phyloP scores from a whole-genome alignment of 176 grass and related monocot genomes.

The Tuctoria greenei region DNA sequence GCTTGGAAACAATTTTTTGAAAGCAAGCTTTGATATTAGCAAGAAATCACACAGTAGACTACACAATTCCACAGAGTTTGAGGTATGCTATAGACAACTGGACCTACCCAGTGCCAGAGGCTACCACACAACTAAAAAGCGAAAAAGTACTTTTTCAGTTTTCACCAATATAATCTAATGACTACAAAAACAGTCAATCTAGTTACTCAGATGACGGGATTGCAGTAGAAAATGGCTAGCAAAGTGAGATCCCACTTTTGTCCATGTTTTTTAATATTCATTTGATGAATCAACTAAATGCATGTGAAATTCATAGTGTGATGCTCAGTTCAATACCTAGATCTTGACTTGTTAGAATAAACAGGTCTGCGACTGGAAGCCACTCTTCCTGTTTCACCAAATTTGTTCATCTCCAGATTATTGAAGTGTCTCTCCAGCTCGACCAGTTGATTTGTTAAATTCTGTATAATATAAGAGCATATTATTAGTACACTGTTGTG shows the following conservation, averaged over 20 bases:
- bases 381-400: constrained; percentile 65
- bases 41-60: not conserved
- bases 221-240: not conserved
- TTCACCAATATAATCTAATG: constrained; percentile 11
- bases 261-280: constrained; percentile 18
- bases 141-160: not conserved
- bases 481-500: constrained; percentile 15
- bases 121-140: not conserved
- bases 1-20: not conserved
- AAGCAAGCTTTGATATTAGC: not conserved
- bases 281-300: constrained; percentile 22
- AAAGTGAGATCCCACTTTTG: constrained; percentile 9
- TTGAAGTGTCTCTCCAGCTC: constrained; percentile 94
- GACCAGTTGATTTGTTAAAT: constrained; percentile 86
- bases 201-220: not conserved
- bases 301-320: constrained; percentile 13
- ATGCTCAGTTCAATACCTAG: constrained; percentile 50
- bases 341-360: constrained; percentile 46
- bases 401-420: constrained; percentile 91
- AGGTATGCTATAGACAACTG: not conserved
- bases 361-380: constrained; percentile 58
- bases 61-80: not conserved
- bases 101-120: too few relatives aligned
- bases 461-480: constrained; percentile 45
- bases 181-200: not conserved